phyloP scores from a whole-genome alignment of 345 rosid genomes.

The Camelina neglecta region DNA sequence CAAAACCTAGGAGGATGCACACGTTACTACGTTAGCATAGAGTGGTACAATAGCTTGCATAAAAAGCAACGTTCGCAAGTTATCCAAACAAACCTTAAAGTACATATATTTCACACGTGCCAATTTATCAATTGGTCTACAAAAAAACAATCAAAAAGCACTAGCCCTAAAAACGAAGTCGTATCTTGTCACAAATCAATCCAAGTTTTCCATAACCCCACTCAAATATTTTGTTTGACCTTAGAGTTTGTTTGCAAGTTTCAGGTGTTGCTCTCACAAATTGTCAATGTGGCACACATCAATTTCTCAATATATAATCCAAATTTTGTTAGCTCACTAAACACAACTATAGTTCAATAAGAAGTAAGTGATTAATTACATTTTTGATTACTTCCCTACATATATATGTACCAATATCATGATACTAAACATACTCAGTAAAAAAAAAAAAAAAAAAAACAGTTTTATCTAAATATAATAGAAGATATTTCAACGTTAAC shows the following conservation, averaged over 20 bases:
- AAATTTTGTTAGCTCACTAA: neutral
- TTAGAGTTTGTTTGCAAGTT: conserved; percentile 21
- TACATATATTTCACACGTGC: conserved; percentile 24
- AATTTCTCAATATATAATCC: neutral
- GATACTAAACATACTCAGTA: no score
- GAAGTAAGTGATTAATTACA: neutral
- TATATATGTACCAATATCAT: no score
- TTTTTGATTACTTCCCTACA: neutral
- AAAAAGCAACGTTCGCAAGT: conserved; percentile 12
- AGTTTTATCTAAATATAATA: no score
- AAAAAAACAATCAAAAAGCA: conserved; percentile 10
- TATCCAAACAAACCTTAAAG: conserved; percentile 4
- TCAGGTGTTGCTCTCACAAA: conserved; percentile 9
- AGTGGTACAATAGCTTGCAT: conserved; percentile 2
- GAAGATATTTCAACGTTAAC: conserved; percentile 10
- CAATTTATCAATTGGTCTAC: neutral
- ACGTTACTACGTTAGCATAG: conserved; percentile 7
- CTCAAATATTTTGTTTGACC: conserved; percentile 20
- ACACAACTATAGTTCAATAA: neutral
- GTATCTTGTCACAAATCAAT: conserved; percentile 28
- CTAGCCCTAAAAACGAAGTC: conserved; percentile 2
- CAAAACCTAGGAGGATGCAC: conserved; percentile 18
- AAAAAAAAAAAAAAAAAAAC: no score
- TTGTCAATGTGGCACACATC: neutral
- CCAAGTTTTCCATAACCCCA: conserved; percentile 10